These are phyloP conservation scores for Termitomyces sp. DNA, from an alignment of 1,284 basidiomycete genomes.

Conservation along the genomic window DNA sequence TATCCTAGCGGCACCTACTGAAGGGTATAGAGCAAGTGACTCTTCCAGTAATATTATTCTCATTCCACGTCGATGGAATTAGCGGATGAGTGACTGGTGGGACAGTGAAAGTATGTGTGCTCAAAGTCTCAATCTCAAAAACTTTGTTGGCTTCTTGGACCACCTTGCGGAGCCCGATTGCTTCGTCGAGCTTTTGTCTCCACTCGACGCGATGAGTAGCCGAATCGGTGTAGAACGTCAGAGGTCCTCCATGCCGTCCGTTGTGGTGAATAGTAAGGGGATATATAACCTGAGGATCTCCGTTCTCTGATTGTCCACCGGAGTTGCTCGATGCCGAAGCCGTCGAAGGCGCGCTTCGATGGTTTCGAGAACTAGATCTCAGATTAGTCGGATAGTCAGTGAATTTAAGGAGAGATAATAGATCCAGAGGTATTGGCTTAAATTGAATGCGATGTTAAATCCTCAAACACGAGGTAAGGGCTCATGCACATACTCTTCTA, in stretches of 20 bases:
- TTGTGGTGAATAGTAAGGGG: slow-evolving; percentile 85
- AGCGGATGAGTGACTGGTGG: slow-evolving; percentile 51
- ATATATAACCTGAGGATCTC: slow-evolving; percentile 69
- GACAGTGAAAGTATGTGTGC: slow-evolving; percentile 78
- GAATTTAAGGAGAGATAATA: slow-evolving; percentile 79
- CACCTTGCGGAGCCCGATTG: slow-evolving; percentile 76
- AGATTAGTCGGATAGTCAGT: slow-evolving; percentile 68
- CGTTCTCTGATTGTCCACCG: slow-evolving; percentile 41
- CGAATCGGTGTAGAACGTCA: slow-evolving; percentile 84
- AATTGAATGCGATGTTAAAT: slow-evolving; percentile 9
- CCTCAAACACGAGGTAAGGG: background rate
- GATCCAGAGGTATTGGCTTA: slow-evolving; percentile 86
- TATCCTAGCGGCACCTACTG: slow-evolving; percentile 45
- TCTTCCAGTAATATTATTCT: slow-evolving; percentile 78
- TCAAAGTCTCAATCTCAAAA: slow-evolving; percentile 84
- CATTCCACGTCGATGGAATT: slow-evolving; percentile 54
- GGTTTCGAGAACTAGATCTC: slow-evolving; percentile 52
- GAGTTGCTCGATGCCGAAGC: slow-evolving; percentile 25
- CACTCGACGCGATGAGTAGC: slow-evolving; percentile 75
- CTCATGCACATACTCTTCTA: slow-evolving; percentile 57
- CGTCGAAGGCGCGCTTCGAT: slow-evolving; percentile 40
- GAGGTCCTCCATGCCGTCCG: slow-evolving; percentile 76
- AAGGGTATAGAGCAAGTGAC: slow-evolving; percentile 94
- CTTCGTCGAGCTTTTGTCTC: slow-evolving; percentile 87
- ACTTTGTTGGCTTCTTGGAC: slow-evolving; percentile 92